These are phyloP conservation scores for Cadophora luteo-olivacea DNA, from an alignment of 2,329 filamentous ascomycete genomes.

Conservation along the genomic window DNA sequence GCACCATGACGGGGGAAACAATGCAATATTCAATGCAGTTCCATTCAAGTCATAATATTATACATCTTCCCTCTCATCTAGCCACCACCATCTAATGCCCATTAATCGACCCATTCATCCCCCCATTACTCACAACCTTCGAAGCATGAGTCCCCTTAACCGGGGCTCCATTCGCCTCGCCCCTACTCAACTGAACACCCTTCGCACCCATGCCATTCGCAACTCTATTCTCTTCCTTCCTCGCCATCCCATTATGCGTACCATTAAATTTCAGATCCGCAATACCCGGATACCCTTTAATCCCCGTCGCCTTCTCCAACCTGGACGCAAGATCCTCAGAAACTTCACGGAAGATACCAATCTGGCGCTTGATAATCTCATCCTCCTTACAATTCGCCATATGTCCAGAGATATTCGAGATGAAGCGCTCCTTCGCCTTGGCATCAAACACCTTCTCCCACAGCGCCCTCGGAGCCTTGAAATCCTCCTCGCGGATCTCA, in stretches of 20 bases:
- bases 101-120: conserved; percentile 21
- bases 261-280: conserved; percentile 62
- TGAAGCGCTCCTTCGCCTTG: conserved; percentile 61
- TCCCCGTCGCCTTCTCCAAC: conserved; percentile 67
- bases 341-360: conserved; percentile 69
- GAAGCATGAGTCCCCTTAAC: conserved; percentile 29
- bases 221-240: conserved; percentile 50
- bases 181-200: conserved; percentile 42
- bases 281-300: conserved; percentile 66
- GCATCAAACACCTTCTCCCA: conserved; percentile 70
- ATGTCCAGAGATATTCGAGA: conserved; percentile 66
- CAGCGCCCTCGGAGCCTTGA: conserved; percentile 57
- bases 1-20: no score
- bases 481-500: conserved; percentile 45
- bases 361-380: conserved; percentile 68
- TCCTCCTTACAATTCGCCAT: conserved; percentile 63
- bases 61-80: not conserved
- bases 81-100: not conserved
- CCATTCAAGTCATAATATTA: not conserved
- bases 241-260: conserved; percentile 63
- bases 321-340: conserved; percentile 62
- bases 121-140: conserved; percentile 10
- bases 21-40: not conserved
- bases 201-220: conserved; percentile 61
- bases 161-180: conserved; percentile 56